Evolutionary conservation across 805 yeast species (phyloP), one percentile per base, ranked within the genome.

Genomic region (Blastobotrys peoriensis): DNA sequence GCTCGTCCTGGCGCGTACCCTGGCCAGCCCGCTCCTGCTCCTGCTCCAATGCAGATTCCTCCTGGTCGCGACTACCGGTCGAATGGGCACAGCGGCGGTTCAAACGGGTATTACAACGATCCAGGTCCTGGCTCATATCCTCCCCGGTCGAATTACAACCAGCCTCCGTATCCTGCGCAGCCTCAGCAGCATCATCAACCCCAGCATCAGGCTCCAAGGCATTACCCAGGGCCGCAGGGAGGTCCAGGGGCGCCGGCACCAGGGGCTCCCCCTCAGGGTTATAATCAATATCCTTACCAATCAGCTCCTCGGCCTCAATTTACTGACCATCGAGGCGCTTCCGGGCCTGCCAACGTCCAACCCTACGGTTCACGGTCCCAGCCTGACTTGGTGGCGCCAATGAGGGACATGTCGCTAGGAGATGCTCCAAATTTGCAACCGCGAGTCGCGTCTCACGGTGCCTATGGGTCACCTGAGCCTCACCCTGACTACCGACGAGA

Each of bases 161-260:
- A 25, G 30, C 30, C 30, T 8, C 30, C 30, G 13, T 25, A 25
- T 25, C 30, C 30, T 13, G 8, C 30, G 13, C 8, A 25, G 10
- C 19, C 25, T 16, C 21, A n/a, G 13, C 43, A 40, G 17, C 43
- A 34, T 36, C 33, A 15, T 33, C 46, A n/a, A 16, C 43, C 18
- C 22, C 22, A 16, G 28, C 15, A 6, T n/a, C 67, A 59, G 59
- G 20, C 16, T 10, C 22, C 41, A 9, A 8, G 13, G 13, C 44
- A 9, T 35, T 25, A 25, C 30, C 30, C 30, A 8, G 10, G 10
- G 13, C 30, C 30, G 30, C 30, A 25, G 30, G 10, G 13, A 13
- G 10, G 13, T 8, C 30, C 30, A 13, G 8, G 13, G 8, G 10
- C 13, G 8, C 30, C 30, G n/a, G 10, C 8, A 25, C 30, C 30